Conservation (phyloP, 2,329 filamentous ascomycete genomes). For the Aspergillus sp. region DNA sequence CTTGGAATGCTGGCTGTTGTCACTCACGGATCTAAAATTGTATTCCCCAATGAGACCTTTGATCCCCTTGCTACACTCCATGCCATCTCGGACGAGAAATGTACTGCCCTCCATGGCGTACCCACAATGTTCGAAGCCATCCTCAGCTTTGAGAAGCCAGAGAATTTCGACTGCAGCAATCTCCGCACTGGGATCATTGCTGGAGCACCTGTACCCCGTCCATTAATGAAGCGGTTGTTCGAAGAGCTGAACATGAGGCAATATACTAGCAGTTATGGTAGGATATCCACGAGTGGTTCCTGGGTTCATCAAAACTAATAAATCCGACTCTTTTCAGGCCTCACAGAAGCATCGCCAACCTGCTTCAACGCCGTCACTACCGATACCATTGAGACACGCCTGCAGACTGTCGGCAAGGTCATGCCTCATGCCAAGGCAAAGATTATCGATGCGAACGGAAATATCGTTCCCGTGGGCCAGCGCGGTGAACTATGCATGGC, state of each 20-base stretch:
- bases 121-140: slow-evolving; percentile 82
- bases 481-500: slow-evolving; percentile 77
- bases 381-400: slow-evolving; percentile 67
- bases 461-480: slow-evolving; percentile 68
- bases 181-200: slow-evolving; percentile 79
- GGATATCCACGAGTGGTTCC: neutral
- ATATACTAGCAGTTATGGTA: slow-evolving; percentile 68
- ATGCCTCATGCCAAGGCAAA: slow-evolving; percentile 79
- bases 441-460: slow-evolving; percentile 69
- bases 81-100: slow-evolving; percentile 68
- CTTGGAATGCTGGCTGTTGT: slow-evolving; percentile 73
- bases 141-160: slow-evolving; percentile 54
- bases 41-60: slow-evolving; percentile 77
- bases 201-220: slow-evolving; percentile 74
- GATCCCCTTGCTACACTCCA: slow-evolving; percentile 68
- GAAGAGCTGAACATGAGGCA: slow-evolving; percentile 74
- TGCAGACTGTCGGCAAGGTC: slow-evolving; percentile 75
- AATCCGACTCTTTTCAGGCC: slow-evolving; percentile 40
- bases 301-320: neutral
- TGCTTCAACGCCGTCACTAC: slow-evolving; percentile 80
- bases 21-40: slow-evolving; percentile 75
- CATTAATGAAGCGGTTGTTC: slow-evolving; percentile 74
- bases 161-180: slow-evolving; percentile 53
- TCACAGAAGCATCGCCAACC: slow-evolving; percentile 79
- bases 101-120: slow-evolving; percentile 78